Conservation (phyloP, 441 rosid species). For the Viola pubescens region DNA sequence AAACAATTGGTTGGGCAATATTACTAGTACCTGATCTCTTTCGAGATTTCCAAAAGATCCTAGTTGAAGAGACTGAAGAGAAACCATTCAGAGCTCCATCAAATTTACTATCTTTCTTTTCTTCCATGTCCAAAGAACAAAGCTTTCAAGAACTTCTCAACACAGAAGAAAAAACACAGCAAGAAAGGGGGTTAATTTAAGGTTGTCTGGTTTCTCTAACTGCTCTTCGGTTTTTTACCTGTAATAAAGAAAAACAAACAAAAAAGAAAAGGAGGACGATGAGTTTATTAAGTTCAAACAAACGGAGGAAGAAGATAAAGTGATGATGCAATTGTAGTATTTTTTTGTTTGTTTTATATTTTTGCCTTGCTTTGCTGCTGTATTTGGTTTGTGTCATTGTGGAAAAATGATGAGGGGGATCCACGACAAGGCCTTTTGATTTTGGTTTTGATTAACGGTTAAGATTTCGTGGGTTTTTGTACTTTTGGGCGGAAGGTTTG, state of each 20-base stretch:
- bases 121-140: constrained; percentile 21
- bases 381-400: too few species aligned
- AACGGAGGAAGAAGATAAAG: too few species aligned
- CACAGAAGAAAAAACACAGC: not conserved
- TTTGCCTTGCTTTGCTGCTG: too few species aligned
- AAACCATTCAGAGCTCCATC: constrained; percentile 52
- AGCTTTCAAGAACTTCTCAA: not conserved
- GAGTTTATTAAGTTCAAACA: too few species aligned
- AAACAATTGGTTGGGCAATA: not conserved
- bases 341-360: too few species aligned
- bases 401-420: constrained; percentile 4
- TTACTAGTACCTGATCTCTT: constrained; percentile 53
- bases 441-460: constrained; percentile 2
- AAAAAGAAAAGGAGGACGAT: too few species aligned
- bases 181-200: not conserved
- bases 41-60: constrained; percentile 71
- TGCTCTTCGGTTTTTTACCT: too few species aligned
- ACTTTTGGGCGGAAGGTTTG: not conserved
- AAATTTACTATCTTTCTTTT: constrained; percentile 12
- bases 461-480: not conserved
- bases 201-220: too few species aligned
- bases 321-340: too few species aligned
- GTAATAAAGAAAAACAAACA: too few species aligned
- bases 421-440: not conserved
- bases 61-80: constrained; percentile 54